Conservation (phyloP, 2,329 filamentous ascomycete species). For the Ophiostoma sp. region DNA sequence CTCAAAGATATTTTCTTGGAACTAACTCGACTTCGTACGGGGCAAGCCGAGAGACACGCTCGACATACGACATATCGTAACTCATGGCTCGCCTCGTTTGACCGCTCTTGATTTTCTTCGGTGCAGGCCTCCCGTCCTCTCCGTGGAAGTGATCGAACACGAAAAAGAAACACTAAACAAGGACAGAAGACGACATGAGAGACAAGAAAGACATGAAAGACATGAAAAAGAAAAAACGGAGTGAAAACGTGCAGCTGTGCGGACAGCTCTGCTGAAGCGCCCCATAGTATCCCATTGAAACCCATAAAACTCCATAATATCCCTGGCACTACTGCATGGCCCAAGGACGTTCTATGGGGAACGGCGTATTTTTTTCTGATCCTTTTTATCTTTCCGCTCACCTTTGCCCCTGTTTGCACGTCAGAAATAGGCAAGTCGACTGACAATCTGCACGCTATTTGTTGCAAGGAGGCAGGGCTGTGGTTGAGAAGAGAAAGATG, state of each 20-base stretch:
- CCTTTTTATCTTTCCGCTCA: not conserved
- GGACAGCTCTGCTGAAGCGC: not conserved
- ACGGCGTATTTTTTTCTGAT: not conserved
- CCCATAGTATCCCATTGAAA: not conserved
- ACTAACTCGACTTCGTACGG: not conserved
- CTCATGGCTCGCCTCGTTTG: not conserved
- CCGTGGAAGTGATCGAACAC: not conserved
- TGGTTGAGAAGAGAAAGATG: not conserved
- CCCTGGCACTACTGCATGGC: conserved; percentile 10
- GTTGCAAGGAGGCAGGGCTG: not conserved
- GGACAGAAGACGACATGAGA: not conserved
- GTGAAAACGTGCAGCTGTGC: conserved; percentile 1
- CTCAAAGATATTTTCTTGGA: not conserved
- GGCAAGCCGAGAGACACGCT: not conserved
- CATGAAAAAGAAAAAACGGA: not conserved
- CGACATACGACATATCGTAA: not conserved
- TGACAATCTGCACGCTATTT: conserved; percentile 19
- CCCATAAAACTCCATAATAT: conserved; percentile 8
- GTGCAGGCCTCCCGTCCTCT: not conserved
- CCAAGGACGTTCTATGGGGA: conserved; percentile 3
- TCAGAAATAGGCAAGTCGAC: conserved; percentile 8
- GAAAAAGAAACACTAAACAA: not conserved
- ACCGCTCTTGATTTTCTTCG: not conserved
- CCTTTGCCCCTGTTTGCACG: not conserved
- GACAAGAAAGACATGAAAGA: not conserved